phyloP scores from a whole-genome alignment of 495 filamentous ascomycete genomes.

The Penicillium argentinense region DNA sequence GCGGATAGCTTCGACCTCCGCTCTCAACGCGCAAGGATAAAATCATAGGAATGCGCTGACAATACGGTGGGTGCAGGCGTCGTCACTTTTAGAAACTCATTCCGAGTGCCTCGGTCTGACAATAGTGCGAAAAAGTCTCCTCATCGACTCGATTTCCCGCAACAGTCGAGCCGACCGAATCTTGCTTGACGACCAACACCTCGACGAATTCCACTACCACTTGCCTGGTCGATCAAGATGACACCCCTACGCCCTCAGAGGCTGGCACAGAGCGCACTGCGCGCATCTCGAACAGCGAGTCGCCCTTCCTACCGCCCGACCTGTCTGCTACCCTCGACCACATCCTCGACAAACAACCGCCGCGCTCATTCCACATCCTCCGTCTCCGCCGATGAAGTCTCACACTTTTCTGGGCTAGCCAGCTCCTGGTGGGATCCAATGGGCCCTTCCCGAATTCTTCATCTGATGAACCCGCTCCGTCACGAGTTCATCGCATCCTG shows the following conservation, averaged over 20 bases:
- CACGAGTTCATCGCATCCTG: conserved; percentile 86
- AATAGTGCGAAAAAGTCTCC: not conserved
- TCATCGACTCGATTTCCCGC: not conserved
- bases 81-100: too few species aligned
- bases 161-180: not conserved
- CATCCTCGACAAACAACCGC: not conserved
- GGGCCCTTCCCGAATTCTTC: conserved; percentile 86
- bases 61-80: too few species aligned
- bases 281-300: conserved; percentile 5
- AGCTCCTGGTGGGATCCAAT: conserved; percentile 97
- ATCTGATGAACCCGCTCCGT: conserved; percentile 96
- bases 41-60: conserved; percentile 3
- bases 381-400: conserved; percentile 82
- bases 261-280: conserved; percentile 10
- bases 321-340: not conserved
- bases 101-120: too few species aligned
- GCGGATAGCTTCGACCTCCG: conserved; percentile 20
- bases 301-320: conserved; percentile 6
- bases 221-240: not conserved
- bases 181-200: not conserved
- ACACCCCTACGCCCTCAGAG: not conserved
- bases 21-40: not conserved
- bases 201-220: not conserved
- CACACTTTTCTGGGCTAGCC: conserved; percentile 92
- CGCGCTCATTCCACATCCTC: conserved; percentile 58